Evolutionary conservation across 2,329 filamentous ascomycete species (phyloP).

Genomic region (Orbilia javanica): DNA sequence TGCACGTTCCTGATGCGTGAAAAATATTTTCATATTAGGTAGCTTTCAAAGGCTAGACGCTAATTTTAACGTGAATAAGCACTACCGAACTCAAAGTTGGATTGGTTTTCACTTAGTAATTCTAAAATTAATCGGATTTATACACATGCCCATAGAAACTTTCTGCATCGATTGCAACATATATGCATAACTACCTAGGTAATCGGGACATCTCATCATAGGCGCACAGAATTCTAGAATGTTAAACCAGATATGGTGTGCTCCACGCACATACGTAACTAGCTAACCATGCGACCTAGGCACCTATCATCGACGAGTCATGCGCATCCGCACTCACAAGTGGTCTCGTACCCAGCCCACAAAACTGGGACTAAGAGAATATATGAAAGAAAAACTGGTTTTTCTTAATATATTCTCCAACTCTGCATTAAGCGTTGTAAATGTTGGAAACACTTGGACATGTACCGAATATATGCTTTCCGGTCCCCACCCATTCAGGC

Average conservation of each 20-base stretch:
- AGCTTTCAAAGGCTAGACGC: too few species aligned
- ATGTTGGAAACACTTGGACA: not conserved
- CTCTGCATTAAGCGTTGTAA: conserved; percentile 6
- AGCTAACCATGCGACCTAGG: conserved; percentile 1
- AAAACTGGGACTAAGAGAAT: not conserved
- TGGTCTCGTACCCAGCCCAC: too few species aligned
- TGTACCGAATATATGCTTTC: conserved; percentile 9
- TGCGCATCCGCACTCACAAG: not conserved
- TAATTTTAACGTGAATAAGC: too few species aligned
- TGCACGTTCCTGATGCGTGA: too few species aligned
- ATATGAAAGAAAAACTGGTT: not conserved
- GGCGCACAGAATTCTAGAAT: not conserved
- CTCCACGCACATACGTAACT: not conserved
- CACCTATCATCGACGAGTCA: conserved; percentile 2
- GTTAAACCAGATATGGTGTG: not conserved
- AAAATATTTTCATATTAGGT: too few species aligned
- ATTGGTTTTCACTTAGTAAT: too few species aligned
- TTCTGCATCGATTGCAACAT: too few species aligned
- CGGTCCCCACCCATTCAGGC: conserved; percentile 33
- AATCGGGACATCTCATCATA: not conserved
- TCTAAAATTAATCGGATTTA: too few species aligned
- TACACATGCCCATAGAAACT: too few species aligned
- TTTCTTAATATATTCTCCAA: not conserved
- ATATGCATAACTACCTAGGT: too few species aligned
- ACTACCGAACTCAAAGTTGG: too few species aligned